Base-by-base conservation (phyloP, 108 stramenopile species). In the Aurantiochytrium sp. region DNA sequence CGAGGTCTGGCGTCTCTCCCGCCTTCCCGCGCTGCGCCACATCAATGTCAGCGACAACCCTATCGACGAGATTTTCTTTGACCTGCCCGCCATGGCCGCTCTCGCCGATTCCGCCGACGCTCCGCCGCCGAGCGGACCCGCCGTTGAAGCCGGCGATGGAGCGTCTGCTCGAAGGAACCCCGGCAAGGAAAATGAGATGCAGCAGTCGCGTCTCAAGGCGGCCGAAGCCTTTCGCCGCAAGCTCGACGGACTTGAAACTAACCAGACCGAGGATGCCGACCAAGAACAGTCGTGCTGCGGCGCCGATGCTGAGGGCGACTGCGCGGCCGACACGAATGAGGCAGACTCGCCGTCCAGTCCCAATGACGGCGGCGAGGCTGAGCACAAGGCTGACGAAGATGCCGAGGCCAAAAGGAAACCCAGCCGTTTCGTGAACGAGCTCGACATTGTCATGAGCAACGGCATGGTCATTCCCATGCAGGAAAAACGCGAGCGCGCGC, bases 401-500 rank as follows among this genome's bases (percentile, higher is more conserved):
- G 72, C 16, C 23, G 23, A 23, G 1, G 29, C 72, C n/a, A 2
- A 23, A 42, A 16, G 2, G 23, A 83, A 83, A 44, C 21, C 42
- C 16, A 25, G 23, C 19, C 49, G 49, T 14, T 83, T 53, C 45
- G 49, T 53, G 1, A 25, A 3, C 43, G 73, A 83, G 51, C 44
- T 83, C 73, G 73, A 83, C 51, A 83, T 83, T 23, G 73, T 83
- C 49, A 83, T 83, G 73, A 83, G 73, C 73, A 83, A 83, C 73
- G 73, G 73, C 51, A 51, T 83, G 73, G 51, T 47, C 16, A 53
- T 83, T 23, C 73, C 73, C 0, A 83, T 83, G 73, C 23, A 25
- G 49, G 73, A 83, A 44, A 47, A 23, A 10, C 44, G 51, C 23
- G 73, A 83, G 51, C 44, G 51, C 23, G 73, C 73, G 5, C 44